phyloP scores from a whole-genome alignment of 352 stramenopile species.

The Peronospora destructor region DNA sequence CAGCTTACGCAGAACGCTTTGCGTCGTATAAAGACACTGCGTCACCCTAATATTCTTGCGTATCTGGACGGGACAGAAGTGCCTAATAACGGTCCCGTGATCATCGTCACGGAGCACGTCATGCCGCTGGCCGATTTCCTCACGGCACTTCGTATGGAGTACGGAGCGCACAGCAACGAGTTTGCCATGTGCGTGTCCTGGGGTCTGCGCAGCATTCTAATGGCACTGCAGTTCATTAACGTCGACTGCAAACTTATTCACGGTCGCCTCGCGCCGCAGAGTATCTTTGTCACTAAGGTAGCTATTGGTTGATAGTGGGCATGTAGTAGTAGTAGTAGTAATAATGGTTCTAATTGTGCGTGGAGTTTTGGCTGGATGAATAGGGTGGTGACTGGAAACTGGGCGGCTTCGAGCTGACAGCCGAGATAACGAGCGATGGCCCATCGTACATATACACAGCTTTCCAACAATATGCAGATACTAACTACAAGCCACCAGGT shows the following conservation, averaged over 20 bases:
- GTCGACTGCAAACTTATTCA: conserved; percentile 91
- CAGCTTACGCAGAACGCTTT: conserved; percentile 88
- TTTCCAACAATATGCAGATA: conserved; percentile 79
- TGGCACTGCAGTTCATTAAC: conserved; percentile 91
- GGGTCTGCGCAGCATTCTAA: conserved; percentile 89
- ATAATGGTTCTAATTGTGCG: no score
- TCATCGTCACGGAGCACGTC: conserved; percentile 93
- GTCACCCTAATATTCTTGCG: conserved; percentile 91
- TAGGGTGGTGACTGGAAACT: conserved; percentile 94
- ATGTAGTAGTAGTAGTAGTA: not conserved
- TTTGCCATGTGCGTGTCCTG: conserved; percentile 87
- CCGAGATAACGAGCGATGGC: conserved; percentile 75
- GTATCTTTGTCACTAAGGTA: conserved; percentile 91
- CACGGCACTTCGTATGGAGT: conserved; percentile 54
- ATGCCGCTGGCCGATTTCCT: conserved; percentile 87
- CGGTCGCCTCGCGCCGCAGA: conserved; percentile 83
- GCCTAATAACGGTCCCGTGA: conserved; percentile 76
- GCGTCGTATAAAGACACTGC: conserved; percentile 88
- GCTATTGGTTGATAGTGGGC: not conserved
- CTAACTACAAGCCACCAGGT: conserved; percentile 79
- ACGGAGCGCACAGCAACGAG: conserved; percentile 52
- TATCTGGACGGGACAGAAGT: conserved; percentile 81
- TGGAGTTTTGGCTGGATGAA: not conserved
- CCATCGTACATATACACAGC: conserved; percentile 70
- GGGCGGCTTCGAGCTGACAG: conserved; percentile 88